Evolutionary conservation across 139 green algal species (phyloP), one percentile per base, ranked within the genome.

Genomic region (Chlorella sp.): DNA sequence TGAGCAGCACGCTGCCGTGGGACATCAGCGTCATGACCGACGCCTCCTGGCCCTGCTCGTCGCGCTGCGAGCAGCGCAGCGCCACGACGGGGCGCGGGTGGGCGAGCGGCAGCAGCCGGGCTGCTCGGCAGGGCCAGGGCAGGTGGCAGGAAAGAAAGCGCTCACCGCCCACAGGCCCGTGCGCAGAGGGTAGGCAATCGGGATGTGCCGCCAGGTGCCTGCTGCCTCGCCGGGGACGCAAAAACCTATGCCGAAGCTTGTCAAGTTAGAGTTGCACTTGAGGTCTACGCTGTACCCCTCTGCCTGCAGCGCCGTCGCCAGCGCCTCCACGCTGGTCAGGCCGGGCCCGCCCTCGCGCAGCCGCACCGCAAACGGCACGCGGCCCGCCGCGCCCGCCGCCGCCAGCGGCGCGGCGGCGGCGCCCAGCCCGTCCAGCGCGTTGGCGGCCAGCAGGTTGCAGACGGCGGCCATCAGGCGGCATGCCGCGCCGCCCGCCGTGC

Each of bases 171-270:
- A 80, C 43, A 76, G 45, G 15, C 74, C 74, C 0, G 74, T 56
- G 48, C 50, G 38, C 63, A 80, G n/a, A 27, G 74, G 74, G 48
- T 80, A 80, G 27, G 42, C 65, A 14, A 80, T 41, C 23, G 74
- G 74, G 9, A 80, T 56, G 4, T 80, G 74, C 60, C n/a, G 36
- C 69, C 60, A 80, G 23, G 17, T 27, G 33, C 25, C 29, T 45
- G n/a, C 27, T 56, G 36, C 36, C 35, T 38, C 12, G 35, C 35
- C 60, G 21, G 21, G 40, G 38, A 75, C 74, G 6, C 15, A 59
- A 7, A 80, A 23, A 2, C 74, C 74, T 3, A 64, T 63, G 0
- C 74, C 60, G 50, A 80, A 73, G 60, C 41, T 67, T 23, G 74
- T 80, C 31, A 74, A 35, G 40, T 80, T 80, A 46, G 74, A 50